A percentile compares a stretch with the other conserved stretches of the same genome.
phyloP scores from a whole-genome alignment of 495 filamentous ascomycete species.

The Alectoria sarmentosa region DNA sequence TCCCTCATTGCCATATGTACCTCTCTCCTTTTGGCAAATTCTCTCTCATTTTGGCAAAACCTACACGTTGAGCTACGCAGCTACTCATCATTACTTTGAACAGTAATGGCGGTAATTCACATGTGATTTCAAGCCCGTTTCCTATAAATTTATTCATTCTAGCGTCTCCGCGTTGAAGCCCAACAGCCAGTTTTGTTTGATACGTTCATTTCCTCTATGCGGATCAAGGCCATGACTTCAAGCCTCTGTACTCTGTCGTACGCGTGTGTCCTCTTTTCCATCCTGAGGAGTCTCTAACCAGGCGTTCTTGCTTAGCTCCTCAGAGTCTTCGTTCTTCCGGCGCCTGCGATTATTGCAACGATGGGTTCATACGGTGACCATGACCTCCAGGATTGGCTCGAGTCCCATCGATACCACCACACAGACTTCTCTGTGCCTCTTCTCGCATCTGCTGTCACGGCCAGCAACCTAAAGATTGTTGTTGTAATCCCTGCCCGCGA shows the following conservation, averaged over 20 bases:
- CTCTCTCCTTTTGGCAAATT: neutral
- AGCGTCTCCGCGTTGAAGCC: neutral
- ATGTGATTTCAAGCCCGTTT: neutral
- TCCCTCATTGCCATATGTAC: neutral
- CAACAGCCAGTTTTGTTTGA: neutral
- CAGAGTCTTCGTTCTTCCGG: neutral
- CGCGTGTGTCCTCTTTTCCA: neutral
- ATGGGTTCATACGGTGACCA: neutral
- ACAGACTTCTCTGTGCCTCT: slow-evolving; percentile 1
- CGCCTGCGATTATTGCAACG: neutral
- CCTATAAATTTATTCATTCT: neutral
- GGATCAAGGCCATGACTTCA: neutral
- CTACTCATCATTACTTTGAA: neutral
- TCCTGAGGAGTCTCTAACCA: neutral
- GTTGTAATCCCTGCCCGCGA: slow-evolving; percentile 7
- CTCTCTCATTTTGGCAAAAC: neutral
- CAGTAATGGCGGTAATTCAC: slow-evolving; percentile 1
- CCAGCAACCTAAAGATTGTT: neutral
- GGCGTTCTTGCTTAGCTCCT: neutral
- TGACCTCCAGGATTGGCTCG: neutral
- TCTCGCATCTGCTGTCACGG: neutral
- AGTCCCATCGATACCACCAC: slow-evolving; percentile 1
- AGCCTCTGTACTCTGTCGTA: neutral
- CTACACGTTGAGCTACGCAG: neutral
- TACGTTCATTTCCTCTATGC: neutral